Evolutionary conservation across 352 stramenopile species (phyloP).

Genomic region (Globisporangium nodosum): DNA sequence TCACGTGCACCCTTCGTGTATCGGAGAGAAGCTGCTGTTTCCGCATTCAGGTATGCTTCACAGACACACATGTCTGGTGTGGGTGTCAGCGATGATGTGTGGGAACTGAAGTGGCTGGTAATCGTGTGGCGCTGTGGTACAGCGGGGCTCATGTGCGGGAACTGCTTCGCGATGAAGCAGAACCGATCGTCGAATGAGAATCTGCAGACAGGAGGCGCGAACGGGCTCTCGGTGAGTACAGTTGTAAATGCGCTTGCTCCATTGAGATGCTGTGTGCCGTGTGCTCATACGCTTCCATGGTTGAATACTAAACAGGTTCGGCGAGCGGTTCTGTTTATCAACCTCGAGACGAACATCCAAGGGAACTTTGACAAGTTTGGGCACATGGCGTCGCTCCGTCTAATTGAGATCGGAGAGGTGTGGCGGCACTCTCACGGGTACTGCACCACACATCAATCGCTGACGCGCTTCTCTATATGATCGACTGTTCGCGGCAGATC

Average conservation of each 20-base stretch:
- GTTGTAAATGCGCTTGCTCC: background rate
- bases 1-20: conserved; percentile 45
- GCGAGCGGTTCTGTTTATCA: conserved; percentile 64
- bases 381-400: conserved; percentile 59
- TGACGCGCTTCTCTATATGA: background rate
- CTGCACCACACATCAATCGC: background rate
- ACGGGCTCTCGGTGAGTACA: conserved; percentile 43
- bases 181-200: conserved; percentile 67
- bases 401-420: conserved; percentile 65
- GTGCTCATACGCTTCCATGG: background rate
- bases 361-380: conserved; percentile 77
- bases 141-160: conserved; percentile 66
- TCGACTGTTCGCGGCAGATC: conserved; percentile 26
- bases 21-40: conserved; percentile 57
- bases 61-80: too few relatives aligned
- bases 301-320: conserved; percentile 32
- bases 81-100: background rate
- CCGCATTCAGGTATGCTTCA: conserved; percentile 29
- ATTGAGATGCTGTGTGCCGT: background rate
- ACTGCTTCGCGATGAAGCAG: conserved; percentile 65
- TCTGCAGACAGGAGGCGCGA: conserved; percentile 50
- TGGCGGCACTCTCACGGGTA: background rate
- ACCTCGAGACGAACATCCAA: conserved; percentile 57
- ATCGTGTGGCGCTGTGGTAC: conserved; percentile 1
- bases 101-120: background rate